phyloP scores from a whole-genome alignment of 345 rosid genomes.

The Melaleuca alternifolia region DNA sequence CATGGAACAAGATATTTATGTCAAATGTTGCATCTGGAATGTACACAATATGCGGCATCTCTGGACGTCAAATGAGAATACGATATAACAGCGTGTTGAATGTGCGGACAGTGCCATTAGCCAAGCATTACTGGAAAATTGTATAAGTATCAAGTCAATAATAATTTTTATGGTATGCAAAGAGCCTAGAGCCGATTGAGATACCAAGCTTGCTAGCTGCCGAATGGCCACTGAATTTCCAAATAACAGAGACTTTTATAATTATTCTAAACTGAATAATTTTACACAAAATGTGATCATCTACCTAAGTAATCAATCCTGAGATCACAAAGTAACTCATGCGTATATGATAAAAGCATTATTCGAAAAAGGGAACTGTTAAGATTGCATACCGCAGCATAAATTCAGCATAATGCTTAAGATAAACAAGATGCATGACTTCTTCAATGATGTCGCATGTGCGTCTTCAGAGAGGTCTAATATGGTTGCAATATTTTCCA shows the following conservation, averaged over 20 bases:
- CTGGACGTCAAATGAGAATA: not conserved
- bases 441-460: no score
- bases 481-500: no score
- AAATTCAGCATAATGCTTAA: no score
- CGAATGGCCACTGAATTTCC: not conserved
- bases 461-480: no score
- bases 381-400: no score
- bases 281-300: no score
- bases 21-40: not conserved
- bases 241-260: not conserved
- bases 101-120: slow-evolving; percentile 6
- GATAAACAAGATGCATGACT: no score
- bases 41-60: not conserved
- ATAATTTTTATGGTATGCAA: slow-evolving; percentile 26
- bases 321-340: no score
- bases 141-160: slow-evolving; percentile 56
- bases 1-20: not conserved
- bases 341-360: no score
- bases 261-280: not conserved
- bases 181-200: slow-evolving; percentile 1
- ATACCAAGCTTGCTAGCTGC: not conserved
- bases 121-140: slow-evolving; percentile 19
- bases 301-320: no score
- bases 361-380: no score
- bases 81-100: not conserved